phyloP scores from a whole-genome alignment of 345 rosid species.

The Gossypioides kirkii region DNA sequence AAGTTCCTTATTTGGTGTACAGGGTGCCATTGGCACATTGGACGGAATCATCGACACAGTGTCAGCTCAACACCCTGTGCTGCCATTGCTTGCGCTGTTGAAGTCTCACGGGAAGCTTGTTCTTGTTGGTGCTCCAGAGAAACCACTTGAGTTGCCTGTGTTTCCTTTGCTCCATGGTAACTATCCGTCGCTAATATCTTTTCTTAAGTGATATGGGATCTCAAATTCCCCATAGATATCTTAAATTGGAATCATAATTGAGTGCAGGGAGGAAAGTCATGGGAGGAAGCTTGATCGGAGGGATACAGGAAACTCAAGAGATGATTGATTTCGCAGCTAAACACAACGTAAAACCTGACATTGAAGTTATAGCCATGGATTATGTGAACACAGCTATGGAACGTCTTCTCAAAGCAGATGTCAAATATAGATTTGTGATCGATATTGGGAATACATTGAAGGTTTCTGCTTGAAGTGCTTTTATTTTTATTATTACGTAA shows the following conservation, averaged over 20 bases:
- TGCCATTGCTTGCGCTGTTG: conserved; percentile 43
- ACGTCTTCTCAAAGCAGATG: conserved; percentile 37
- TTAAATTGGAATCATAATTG: not conserved
- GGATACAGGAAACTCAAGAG: conserved; percentile 52
- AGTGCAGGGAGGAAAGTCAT: conserved; percentile 38
- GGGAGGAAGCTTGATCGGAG: conserved; percentile 43
- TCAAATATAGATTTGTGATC: conserved; percentile 54
- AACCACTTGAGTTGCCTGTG: conserved; percentile 41
- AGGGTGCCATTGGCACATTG: conserved; percentile 21
- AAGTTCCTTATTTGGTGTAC: not conserved
- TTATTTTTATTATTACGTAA: not conserved
- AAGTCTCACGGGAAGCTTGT: conserved; percentile 23
- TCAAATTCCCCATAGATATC: not conserved
- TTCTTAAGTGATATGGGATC: too few relatives aligned
- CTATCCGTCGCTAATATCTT: not conserved
- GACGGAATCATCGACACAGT: conserved; percentile 63
- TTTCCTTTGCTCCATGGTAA: conserved; percentile 38
- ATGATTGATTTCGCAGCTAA: conserved; percentile 48
- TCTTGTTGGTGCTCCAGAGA: conserved; percentile 39
- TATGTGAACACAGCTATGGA: conserved; percentile 53
- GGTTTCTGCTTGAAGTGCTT: not conserved
- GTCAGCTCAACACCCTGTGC: conserved; percentile 37
- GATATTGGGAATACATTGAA: conserved; percentile 25
- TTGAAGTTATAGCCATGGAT: conserved; percentile 46
- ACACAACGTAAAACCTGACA: conserved; percentile 40